A percentile compares a stretch with the other conserved stretches of the same genome.
These are phyloP conservation scores for Antitrichia curtipendula DNA, from an alignment of 225 moss, liverwort and hornwort genomes.

Conservation along the genomic window DNA sequence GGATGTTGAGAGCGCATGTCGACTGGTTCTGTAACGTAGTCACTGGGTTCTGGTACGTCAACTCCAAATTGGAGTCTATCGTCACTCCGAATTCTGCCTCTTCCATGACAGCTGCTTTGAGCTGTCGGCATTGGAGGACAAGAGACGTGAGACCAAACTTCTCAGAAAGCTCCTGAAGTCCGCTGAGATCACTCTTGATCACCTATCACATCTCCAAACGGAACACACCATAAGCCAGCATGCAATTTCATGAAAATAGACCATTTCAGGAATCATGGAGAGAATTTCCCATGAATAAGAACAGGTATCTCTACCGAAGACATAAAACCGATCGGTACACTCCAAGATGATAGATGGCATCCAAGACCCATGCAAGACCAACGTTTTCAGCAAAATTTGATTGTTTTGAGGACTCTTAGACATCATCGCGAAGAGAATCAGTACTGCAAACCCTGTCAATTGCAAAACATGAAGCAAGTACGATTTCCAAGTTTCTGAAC, in stretches of 20 bases:
- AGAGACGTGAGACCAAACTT: slow-evolving; percentile 57
- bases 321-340: neutral
- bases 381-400: neutral
- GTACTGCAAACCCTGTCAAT: neutral
- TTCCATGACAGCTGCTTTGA: slow-evolving; percentile 2
- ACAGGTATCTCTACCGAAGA: neutral
- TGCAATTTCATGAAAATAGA: neutral
- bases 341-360: neutral
- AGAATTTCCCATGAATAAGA: neutral
- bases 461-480: neutral
- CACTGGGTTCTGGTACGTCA: slow-evolving; percentile 19
- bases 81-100: neutral
- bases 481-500: neutral
- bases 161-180: slow-evolving; percentile 43
- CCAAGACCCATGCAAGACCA: neutral
- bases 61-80: slow-evolving; percentile 5
- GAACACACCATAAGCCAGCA: neutral
- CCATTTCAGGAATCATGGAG: neutral
- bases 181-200: slow-evolving; percentile 23
- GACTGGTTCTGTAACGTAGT: slow-evolving; percentile 14
- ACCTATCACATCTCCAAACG: slow-evolving; percentile 24
- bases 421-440: neutral
- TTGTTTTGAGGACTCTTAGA: neutral
- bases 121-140: slow-evolving; percentile 43
- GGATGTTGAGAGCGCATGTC: slow-evolving; percentile 34